Evolutionary conservation across 2,329 filamentous ascomycete genomes (phyloP), one percentile per base, ranked within the genome.

Genomic region (Diaporthe ampelina): DNA sequence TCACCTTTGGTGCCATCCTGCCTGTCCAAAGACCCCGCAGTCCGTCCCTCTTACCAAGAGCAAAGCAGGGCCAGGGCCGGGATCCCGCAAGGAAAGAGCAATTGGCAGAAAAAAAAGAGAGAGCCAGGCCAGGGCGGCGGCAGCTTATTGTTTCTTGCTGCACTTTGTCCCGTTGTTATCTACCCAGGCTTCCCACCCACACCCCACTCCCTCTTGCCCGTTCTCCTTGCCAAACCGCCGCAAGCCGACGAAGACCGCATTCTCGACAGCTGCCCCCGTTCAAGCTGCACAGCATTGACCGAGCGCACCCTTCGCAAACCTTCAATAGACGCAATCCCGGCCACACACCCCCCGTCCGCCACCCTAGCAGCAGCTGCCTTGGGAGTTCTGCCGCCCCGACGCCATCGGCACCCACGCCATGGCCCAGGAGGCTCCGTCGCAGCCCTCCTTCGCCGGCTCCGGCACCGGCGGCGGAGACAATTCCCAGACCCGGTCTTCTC

Each of bases 241-340:
- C 74, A 76, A 76, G 74, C 74, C 74, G 74, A 76, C 65, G 67
- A 75, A 74, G 72, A 72, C 72, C 72, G 72, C 72, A 7, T 45
- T 40, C 57, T 52, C 59, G 67, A 37, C 72, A 43, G 26, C 67
- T 48, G 70, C 70, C 73, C 73, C 63, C 70, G 40, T 59, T 50
- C 19, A 74, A 40, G 50, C 40, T 45, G 56, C 43, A 63, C 56
- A 50, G 43, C 61, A 48, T 71, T 63, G 73, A 65, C 58, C 58
- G 70, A 58, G 70, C 58, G 70, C 59, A 72, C 45, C 57, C 70
- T 63, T 63, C 48, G 70, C 57, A 63, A 72, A 29, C 70, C 70
- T 63, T 72, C 48, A 32, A 63, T 72, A 72, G 26, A 72, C 70
- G 56, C 48, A 43, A 56, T 37, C 43, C 40, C 69, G 57, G 40